A percentile compares a stretch with the other conserved stretches of the same genome.
Conservation (phyloP, 2,329 filamentous ascomycete species). For the Fusarium algeriense region DNA sequence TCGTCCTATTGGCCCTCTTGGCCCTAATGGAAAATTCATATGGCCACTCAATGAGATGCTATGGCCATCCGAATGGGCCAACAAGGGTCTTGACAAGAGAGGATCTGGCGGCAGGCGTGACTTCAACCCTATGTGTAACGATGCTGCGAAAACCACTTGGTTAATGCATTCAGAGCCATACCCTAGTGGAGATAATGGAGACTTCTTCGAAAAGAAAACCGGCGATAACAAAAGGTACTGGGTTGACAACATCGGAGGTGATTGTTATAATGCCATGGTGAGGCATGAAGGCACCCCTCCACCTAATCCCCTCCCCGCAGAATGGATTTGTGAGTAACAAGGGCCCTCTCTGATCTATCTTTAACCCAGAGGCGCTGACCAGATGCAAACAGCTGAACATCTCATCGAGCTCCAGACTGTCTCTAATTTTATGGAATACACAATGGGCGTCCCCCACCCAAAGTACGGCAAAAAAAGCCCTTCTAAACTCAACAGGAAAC, state of each 20-base stretch:
- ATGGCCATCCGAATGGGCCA: not conserved
- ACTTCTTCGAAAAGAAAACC: not conserved
- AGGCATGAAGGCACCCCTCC: not conserved
- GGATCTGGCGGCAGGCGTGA: not conserved
- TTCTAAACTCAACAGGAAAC: too few species aligned
- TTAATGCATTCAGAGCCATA: not conserved
- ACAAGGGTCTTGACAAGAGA: not conserved
- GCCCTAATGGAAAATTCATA: not conserved
- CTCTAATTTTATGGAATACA: constrained; percentile 1
- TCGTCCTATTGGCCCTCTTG: not conserved
- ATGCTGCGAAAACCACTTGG: not conserved
- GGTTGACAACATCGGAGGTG: not conserved
- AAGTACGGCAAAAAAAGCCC: not conserved
- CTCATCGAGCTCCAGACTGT: constrained; percentile 6
- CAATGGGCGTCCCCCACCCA: not conserved
- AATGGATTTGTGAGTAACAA: constrained; percentile 11
- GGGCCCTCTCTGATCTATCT: not conserved
- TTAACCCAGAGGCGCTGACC: not conserved
- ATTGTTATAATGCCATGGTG: not conserved
- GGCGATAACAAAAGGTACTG: not conserved
- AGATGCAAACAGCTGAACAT: constrained; percentile 3
- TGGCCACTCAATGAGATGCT: not conserved
- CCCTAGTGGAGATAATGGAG: not conserved
- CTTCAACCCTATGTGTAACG: not conserved
- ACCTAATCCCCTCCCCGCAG: too few species aligned